Percentiles rank a stretch among this genome's conserved stretches.
Evolutionary conservation across 805 yeast species (phyloP).

Genomic region (Yarrowia osloensis): DNA sequence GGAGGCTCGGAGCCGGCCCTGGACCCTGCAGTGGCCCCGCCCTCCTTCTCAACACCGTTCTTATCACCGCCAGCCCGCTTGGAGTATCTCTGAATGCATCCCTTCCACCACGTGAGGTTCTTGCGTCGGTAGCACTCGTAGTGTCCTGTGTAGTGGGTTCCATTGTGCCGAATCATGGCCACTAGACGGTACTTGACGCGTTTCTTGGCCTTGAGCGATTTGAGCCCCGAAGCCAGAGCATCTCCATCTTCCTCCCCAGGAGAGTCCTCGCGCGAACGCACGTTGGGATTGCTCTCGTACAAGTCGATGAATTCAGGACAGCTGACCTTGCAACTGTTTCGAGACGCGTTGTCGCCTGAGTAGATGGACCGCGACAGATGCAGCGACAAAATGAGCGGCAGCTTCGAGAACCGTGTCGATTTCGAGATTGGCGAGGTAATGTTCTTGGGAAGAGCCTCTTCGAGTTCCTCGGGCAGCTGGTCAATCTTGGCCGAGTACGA

Average conservation of each 20-base stretch:
- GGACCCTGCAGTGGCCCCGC: background rate
- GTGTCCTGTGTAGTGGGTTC: constrained; percentile 87
- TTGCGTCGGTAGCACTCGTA: constrained; percentile 85
- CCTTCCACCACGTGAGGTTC: constrained; percentile 39
- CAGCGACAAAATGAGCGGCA: constrained; percentile 73
- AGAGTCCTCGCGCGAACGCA: constrained; percentile 36
- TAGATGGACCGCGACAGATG: constrained; percentile 85
- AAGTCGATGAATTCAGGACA: constrained; percentile 60
- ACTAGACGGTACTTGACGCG: constrained; percentile 56
- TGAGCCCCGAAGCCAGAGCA: background rate
- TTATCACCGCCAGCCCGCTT: background rate
- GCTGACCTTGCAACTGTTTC: constrained; percentile 73
- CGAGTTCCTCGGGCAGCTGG: constrained; percentile 54
- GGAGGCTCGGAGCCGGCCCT: background rate
- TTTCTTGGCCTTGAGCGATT: constrained; percentile 21
- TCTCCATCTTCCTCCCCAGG: constrained; percentile 43
- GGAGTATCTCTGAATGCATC: constrained; percentile 21
- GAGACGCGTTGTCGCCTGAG: constrained; percentile 62
- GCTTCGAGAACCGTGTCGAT: constrained; percentile 57
- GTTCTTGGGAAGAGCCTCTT: constrained; percentile 43
- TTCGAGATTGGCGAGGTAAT: constrained; percentile 69
- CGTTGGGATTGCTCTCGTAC: constrained; percentile 37
- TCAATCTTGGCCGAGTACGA: constrained; percentile 47
- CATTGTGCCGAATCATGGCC: constrained; percentile 81
- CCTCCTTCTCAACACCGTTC: background rate